These are phyloP conservation scores for Penicillium sp. DNA, from an alignment of 2,329 filamentous ascomycete genomes.

Conservation along the genomic window DNA sequence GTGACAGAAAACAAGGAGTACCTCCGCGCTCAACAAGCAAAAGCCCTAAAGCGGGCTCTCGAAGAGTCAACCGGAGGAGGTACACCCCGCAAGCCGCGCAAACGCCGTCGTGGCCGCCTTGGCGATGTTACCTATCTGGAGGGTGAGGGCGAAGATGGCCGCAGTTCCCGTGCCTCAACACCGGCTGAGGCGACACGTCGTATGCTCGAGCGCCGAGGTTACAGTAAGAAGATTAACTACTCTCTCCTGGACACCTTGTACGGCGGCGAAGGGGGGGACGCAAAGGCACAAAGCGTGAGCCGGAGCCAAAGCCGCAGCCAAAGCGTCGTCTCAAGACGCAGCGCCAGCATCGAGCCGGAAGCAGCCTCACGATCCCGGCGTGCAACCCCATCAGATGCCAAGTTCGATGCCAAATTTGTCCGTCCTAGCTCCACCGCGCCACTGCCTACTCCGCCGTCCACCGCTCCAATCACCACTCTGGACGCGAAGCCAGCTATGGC, in stretches of 20 bases:
- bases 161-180: constrained; percentile 57
- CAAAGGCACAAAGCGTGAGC: constrained; percentile 24
- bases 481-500: background rate
- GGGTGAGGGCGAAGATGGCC: constrained; percentile 49
- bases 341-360: constrained; percentile 22
- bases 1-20: constrained; percentile 91
- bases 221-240: constrained; percentile 69
- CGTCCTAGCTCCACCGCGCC: constrained; percentile 7
- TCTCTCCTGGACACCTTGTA: constrained; percentile 34
- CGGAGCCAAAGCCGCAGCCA: constrained; percentile 30
- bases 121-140: constrained; percentile 41
- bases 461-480: background rate
- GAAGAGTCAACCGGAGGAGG: constrained; percentile 43
- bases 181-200: constrained; percentile 61
- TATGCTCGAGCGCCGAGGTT: constrained; percentile 58
- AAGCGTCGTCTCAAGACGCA: constrained; percentile 27
- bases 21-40: constrained; percentile 76
- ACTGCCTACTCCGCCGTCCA: constrained; percentile 1
- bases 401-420: constrained; percentile 14
- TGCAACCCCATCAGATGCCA: constrained; percentile 13
- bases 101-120: constrained; percentile 41
- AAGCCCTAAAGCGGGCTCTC: constrained; percentile 64
- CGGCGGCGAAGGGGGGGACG: constrained; percentile 29
- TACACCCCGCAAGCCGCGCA: constrained; percentile 40
- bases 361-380: constrained; percentile 11